A percentile compares a stretch with the other conserved stretches of the same genome.
phyloP scores from a whole-genome alignment of 108 stramenopile species.

The Nannochloropsis gaditana region DNA sequence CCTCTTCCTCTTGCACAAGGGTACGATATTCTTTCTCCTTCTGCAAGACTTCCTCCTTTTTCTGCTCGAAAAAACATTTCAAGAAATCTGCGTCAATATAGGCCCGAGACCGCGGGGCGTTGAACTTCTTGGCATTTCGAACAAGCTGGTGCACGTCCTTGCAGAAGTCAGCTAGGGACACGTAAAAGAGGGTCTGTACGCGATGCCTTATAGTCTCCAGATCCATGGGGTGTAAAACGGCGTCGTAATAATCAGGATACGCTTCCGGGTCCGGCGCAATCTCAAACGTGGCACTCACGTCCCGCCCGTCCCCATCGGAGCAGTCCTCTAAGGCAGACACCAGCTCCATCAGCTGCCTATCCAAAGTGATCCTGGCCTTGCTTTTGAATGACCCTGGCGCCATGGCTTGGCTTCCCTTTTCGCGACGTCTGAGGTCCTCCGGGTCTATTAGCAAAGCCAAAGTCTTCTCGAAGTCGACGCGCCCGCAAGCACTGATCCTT shows the following conservation, averaged over 20 bases:
- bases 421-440: neutral
- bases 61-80: neutral
- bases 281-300: conserved; percentile 18
- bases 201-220: neutral
- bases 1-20: neutral
- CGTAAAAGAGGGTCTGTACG: neutral
- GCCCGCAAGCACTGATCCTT: neutral
- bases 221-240: conserved; percentile 4
- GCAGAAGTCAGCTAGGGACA: neutral
- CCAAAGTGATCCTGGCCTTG: neutral
- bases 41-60: neutral
- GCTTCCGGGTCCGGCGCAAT: neutral
- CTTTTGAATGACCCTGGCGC: neutral
- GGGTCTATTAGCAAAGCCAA: neutral
- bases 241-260: neutral
- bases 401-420: neutral
- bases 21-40: neutral
- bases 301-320: neutral
- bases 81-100: conserved; percentile 11
- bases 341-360: conserved; percentile 4
- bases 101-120: neutral
- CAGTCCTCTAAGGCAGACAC: conserved; percentile 11
- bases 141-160: conserved; percentile 12
- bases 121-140: conserved; percentile 11
- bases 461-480: conserved; percentile 5